These are phyloP conservation scores for Huntiella savannae DNA, from an alignment of 2,329 filamentous ascomycete genomes.

Conservation along the genomic window DNA sequence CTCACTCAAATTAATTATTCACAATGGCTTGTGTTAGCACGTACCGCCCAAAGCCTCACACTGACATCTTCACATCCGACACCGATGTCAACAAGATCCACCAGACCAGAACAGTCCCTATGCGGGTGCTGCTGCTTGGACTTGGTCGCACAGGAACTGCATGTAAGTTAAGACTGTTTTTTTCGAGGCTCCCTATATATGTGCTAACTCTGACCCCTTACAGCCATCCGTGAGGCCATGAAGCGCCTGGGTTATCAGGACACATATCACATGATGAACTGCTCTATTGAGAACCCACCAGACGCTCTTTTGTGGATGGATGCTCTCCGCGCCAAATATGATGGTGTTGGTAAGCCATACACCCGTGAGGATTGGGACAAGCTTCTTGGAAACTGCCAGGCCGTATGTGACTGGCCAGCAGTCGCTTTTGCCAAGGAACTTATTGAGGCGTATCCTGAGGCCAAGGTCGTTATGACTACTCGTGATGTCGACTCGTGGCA, in stretches of 20 bases:
- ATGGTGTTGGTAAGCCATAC: conserved; percentile 38
- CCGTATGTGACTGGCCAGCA: conserved; percentile 50
- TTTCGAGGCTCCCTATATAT: neutral
- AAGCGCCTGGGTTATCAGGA: conserved; percentile 47
- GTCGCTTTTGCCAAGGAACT: conserved; percentile 50
- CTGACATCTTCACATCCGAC: conserved; percentile 44
- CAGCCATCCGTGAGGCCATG: conserved; percentile 45
- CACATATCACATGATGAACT: conserved; percentile 44
- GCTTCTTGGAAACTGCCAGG: conserved; percentile 41
- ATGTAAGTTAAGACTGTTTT: conserved; percentile 27
- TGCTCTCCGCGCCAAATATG: conserved; percentile 22
- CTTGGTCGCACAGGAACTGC: conserved; percentile 53
- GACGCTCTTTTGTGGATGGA: conserved; percentile 7
- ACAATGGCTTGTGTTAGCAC: neutral
- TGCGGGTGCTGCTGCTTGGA: conserved; percentile 53
- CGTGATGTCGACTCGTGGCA: conserved; percentile 47
- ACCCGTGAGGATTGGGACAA: conserved; percentile 50
- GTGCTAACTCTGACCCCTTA: neutral
- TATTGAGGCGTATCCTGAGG: conserved; percentile 52
- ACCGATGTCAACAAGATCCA: conserved; percentile 48
- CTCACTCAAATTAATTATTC: neutral
- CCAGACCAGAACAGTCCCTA: conserved; percentile 33
- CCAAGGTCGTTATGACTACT: conserved; percentile 50
- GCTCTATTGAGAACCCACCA: conserved; percentile 14
- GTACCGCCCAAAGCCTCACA: conserved; percentile 21